Base-by-base conservation (phyloP, 768 basidiomycete genomes). In the Lentinula guzmanii region DNA sequence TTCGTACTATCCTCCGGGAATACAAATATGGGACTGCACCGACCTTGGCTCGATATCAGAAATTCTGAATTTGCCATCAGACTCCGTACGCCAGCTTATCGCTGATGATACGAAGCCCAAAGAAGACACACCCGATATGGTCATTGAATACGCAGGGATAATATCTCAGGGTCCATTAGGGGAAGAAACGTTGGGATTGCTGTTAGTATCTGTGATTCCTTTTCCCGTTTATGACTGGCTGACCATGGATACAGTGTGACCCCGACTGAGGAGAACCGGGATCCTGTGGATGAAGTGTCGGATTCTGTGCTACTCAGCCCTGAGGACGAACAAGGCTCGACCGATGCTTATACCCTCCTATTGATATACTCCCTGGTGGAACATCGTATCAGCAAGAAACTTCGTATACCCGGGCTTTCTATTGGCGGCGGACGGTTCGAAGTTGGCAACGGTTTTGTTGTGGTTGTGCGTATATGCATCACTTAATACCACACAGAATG, bases 21-120 rank as follows among this genome's bases (percentile, higher is more conserved):
- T 85, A 58, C 82, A 86, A 67, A 71, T 84, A 42, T 85, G 85
- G 84, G 84, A 86, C 63, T 81, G 82, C 65, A 76, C 79, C 37
- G 73, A 79, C 64, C 67, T 85, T 28, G 79, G 73, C 34, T 74
- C 78, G 1, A 76, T 85, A 5, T 69, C 59, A 65, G 86, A 89
- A 65, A 63, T 87, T 3, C 69, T 89, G 61, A 83, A 87, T 62
- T 61, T 89, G 11, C 21, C 59, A 34, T 7, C 59, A 11, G 31
- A 46, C 16, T 59, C 58, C 15, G 46, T 50, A 28, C 33, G 24
- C 7, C 45, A 60, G 37, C 59, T 60, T 28, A 50, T 60, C 28
- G 35, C 15, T 52, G 33, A 43, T 52, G 59, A 41, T n/a, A 13
- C 56, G 42, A 41, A n/a, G 7, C 18, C 24, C 2, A 51, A 35